These are phyloP conservation scores for Eryngium alpinum DNA, from an alignment of 140 eudicot species.

Conservation along the genomic window DNA sequence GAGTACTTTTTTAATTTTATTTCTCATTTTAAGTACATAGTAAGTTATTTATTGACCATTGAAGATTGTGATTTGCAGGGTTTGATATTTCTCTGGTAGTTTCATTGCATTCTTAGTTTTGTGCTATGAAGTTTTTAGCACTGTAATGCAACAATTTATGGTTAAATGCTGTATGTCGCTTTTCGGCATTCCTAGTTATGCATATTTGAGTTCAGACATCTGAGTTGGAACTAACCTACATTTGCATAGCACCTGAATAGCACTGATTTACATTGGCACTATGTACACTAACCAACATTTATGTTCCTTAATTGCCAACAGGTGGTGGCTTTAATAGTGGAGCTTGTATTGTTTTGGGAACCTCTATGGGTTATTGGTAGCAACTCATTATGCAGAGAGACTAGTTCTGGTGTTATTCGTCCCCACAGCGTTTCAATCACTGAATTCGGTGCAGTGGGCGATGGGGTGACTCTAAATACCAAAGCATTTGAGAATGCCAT, in stretches of 20 bases:
- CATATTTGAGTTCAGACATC: slow-evolving; percentile 1
- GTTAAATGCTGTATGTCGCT: no score
- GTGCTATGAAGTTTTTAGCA: not conserved
- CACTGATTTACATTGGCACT: not conserved
- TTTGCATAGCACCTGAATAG: not conserved
- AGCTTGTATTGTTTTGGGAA: slow-evolving; percentile 11
- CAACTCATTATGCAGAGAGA: slow-evolving; percentile 9
- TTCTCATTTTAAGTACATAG: not conserved
- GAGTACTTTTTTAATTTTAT: not conserved
- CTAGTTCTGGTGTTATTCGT: slow-evolving; percentile 9
- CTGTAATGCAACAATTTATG: no score
- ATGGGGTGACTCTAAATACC: slow-evolving; percentile 19
- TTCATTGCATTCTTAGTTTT: not conserved
- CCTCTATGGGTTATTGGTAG: slow-evolving; percentile 6
- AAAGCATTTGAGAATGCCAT: slow-evolving; percentile 21
- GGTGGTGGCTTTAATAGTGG: slow-evolving; percentile 8
- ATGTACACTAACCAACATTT: slow-evolving; percentile 9
- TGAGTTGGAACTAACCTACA: not conserved
- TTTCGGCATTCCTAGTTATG: not conserved
- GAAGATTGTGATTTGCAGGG: not conserved
- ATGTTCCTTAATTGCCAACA: slow-evolving; percentile 5
- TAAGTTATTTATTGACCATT: not conserved
- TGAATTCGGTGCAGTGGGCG: slow-evolving; percentile 23
- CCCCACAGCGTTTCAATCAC: slow-evolving; percentile 20
- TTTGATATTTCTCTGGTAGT: not conserved